These are phyloP conservation scores for Ilex paraguariensis DNA, from an alignment of 305 asterid species.

Conservation along the genomic window DNA sequence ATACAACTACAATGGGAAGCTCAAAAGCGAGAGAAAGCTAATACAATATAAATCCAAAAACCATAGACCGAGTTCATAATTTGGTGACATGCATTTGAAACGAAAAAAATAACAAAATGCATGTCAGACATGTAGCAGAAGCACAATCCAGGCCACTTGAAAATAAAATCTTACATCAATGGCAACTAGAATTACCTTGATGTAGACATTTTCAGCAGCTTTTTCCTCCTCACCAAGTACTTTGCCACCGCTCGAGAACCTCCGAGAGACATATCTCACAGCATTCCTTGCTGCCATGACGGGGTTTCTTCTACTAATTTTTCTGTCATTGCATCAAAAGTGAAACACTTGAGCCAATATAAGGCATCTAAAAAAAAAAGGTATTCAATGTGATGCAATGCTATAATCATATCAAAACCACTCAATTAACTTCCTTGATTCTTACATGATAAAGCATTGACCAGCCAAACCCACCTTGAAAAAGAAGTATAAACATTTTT, in stretches of 20 bases:
- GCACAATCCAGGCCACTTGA: no score
- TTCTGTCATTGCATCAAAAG: background rate
- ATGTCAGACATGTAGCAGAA: no score
- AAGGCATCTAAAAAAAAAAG: background rate
- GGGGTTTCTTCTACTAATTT: background rate
- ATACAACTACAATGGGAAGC: no score
- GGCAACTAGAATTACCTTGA: constrained; percentile 44
- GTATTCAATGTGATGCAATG: no score
- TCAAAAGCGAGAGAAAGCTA: no score
- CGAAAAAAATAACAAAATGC: no score
- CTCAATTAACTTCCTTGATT: background rate
- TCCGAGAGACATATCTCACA: constrained; percentile 48
- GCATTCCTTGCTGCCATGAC: constrained; percentile 54
- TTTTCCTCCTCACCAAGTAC: constrained; percentile 81
- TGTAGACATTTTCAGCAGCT: constrained; percentile 93
- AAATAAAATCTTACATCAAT: no score
- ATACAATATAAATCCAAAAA: no score
- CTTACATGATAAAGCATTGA: no score
- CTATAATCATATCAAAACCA: no score
- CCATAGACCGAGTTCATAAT: no score
- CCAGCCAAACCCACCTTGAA: background rate
- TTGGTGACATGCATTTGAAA: no score
- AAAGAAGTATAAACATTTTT: background rate
- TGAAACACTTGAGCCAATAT: background rate
- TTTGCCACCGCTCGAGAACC: constrained; percentile 58